A percentile compares a stretch with the other conserved stretches of the same genome.
Conservation (phyloP, 164 flowering plant genomes). For the Aristolochia californica region DNA sequence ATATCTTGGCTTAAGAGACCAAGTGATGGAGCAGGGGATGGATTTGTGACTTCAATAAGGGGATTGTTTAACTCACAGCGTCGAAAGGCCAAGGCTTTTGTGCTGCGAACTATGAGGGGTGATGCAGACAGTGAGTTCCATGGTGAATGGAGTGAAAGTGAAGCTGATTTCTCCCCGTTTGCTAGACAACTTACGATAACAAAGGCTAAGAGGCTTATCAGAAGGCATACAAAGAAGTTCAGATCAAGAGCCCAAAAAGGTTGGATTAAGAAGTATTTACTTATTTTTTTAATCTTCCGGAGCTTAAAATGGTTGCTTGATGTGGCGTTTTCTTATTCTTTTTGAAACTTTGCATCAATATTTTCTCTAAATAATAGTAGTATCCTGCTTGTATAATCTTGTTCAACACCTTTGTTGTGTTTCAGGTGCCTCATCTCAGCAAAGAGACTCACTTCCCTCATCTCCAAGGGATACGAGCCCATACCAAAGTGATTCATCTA, state of each 20-base stretch:
- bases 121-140: conserved; percentile 69
- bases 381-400: too few relatives aligned
- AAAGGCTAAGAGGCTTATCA: conserved; percentile 77
- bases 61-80: conserved; percentile 89
- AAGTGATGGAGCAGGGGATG: conserved; percentile 93
- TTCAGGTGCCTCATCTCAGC: conserved; percentile 65
- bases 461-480: conserved; percentile 65
- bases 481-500: conserved; percentile 66
- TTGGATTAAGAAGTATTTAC: conserved; percentile 14
- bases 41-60: conserved; percentile 88
- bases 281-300: background rate
- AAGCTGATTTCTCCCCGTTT: conserved; percentile 80
- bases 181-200: conserved; percentile 90
- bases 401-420: background rate
- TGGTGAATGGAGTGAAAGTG: conserved; percentile 97
- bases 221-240: conserved; percentile 92
- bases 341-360: too few relatives aligned
- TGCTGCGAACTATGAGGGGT: conserved; percentile 95
- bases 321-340: too few relatives aligned
- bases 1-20: conserved; percentile 57
- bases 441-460: conserved; percentile 46
- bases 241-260: conserved; percentile 82
- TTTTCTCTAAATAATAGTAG: too few relatives aligned
- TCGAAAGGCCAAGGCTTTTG: conserved; percentile 88
- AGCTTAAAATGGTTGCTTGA: background rate